A percentile compares a stretch with the other conserved stretches of the same genome.
Evolutionary conservation across 1,284 basidiomycete species (phyloP).

Genomic region (Cryptococcus deneoformans): DNA sequence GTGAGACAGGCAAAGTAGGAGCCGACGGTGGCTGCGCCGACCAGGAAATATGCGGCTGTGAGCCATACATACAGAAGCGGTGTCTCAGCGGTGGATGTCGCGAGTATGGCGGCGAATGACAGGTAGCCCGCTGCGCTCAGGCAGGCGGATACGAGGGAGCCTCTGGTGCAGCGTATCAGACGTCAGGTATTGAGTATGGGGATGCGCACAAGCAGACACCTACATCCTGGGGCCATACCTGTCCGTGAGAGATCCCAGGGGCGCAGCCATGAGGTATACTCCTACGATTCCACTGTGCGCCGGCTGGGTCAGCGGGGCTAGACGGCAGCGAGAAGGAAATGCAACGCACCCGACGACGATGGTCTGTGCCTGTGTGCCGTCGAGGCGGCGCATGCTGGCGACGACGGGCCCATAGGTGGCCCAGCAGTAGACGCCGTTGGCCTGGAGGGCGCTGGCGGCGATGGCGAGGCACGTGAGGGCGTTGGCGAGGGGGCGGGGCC

Average conservation of each 20-base stretch:
- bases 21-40: constrained; percentile 48
- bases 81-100: constrained; percentile 17
- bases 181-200: background rate
- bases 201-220: constrained; percentile 1
- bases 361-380: constrained; percentile 41
- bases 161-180: constrained; percentile 17
- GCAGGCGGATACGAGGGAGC: constrained; percentile 40
- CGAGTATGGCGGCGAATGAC: constrained; percentile 38
- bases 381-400: constrained; percentile 29
- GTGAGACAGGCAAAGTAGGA: constrained; percentile 49
- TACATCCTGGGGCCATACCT: constrained; percentile 44
- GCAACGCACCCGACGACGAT: constrained; percentile 45
- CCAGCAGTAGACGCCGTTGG: constrained; percentile 51
- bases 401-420: constrained; percentile 49
- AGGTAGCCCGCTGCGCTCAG: constrained; percentile 42
- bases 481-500: constrained; percentile 25
- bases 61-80: constrained; percentile 36
- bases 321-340: background rate
- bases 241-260: constrained; percentile 45
- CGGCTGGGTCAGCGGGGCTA: background rate
- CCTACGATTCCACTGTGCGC: constrained; percentile 42
- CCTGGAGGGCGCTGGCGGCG: constrained; percentile 36
- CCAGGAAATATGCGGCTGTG: constrained; percentile 40
- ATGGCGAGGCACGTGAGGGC: constrained; percentile 40
- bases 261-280: constrained; percentile 49